These are phyloP conservation scores for Neurospora sublineolata DNA, from an alignment of 495 filamentous ascomycete species.

Conservation along the genomic window DNA sequence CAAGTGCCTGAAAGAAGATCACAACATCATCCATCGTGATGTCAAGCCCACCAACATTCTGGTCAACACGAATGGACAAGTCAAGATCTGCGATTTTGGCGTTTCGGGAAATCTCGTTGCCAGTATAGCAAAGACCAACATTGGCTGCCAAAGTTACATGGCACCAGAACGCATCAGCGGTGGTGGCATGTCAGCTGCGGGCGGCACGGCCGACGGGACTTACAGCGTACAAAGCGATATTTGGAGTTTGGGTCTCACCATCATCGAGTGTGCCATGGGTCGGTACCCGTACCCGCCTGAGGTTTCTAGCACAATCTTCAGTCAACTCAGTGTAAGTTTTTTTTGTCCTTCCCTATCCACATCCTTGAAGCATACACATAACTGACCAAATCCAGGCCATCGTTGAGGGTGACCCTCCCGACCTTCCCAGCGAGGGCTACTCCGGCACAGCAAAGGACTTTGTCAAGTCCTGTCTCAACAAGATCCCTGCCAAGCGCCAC, in stretches of 20 bases:
- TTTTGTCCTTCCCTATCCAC: background rate
- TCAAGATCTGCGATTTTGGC: slow-evolving; percentile 99
- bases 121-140: slow-evolving; percentile 97
- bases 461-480: slow-evolving; percentile 81
- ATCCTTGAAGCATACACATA: background rate
- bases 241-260: slow-evolving; percentile 87
- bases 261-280: slow-evolving; percentile 95
- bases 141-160: slow-evolving; percentile 99
- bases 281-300: slow-evolving; percentile 95
- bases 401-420: slow-evolving; percentile 87
- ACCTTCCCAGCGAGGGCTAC: slow-evolving; percentile 65
- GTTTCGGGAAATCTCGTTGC: slow-evolving; percentile 95
- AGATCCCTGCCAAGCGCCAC: slow-evolving; percentile 79
- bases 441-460: slow-evolving; percentile 76
- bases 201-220: slow-evolving; percentile 62
- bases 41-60: slow-evolving; percentile 98
- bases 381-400: slow-evolving; percentile 59
- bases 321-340: slow-evolving; percentile 80
- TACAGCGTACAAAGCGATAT: slow-evolving; percentile 98
- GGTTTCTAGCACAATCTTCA: slow-evolving; percentile 97
- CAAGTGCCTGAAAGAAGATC: slow-evolving; percentile 89
- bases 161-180: slow-evolving; percentile 90
- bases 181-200: slow-evolving; percentile 63
- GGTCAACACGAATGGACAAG: slow-evolving; percentile 75
- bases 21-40: slow-evolving; percentile 98